Conservation (phyloP, 495 filamentous ascomycete species). For the Poronia punctata region DNA sequence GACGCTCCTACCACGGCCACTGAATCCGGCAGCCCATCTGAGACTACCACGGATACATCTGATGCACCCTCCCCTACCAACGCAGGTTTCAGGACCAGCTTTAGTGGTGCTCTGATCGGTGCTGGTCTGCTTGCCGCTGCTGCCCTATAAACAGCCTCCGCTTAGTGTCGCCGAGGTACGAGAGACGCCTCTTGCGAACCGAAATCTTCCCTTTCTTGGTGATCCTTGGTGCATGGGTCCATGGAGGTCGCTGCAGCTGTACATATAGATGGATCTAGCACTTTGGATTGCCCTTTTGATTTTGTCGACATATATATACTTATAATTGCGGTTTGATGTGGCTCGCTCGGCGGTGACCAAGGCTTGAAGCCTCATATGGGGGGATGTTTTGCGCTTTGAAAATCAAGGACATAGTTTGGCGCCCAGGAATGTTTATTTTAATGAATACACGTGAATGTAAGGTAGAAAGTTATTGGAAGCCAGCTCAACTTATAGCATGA, state of each 20-base stretch:
- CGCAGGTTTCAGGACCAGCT: constrained; percentile 18
- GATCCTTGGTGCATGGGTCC: constrained; percentile 9
- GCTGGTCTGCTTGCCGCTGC: constrained; percentile 19
- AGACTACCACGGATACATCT: constrained; percentile 4
- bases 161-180: constrained; percentile 17
- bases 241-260: constrained; percentile 3
- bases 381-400: background rate
- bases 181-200: constrained; percentile 20
- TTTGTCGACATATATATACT: constrained; percentile 13
- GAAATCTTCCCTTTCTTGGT: constrained; percentile 19
- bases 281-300: constrained; percentile 12
- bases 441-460: too few relatives aligned
- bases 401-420: constrained; percentile 1
- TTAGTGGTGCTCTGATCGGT: constrained; percentile 20
- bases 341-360: constrained; percentile 7
- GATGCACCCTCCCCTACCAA: background rate
- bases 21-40: too few relatives aligned
- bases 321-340: constrained; percentile 26
- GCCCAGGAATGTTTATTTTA: constrained; percentile 4
- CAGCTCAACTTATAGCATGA: too few relatives aligned
- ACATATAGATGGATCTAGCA: constrained; percentile 14
- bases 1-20: too few relatives aligned
- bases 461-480: too few relatives aligned
- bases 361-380: constrained; percentile 19
- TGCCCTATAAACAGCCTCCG: constrained; percentile 17